Evolutionary conservation across 2,329 filamentous ascomycete species (phyloP), one percentile per base, ranked within the genome.

Genomic region (Cylindrodendrum hubeiense): DNA sequence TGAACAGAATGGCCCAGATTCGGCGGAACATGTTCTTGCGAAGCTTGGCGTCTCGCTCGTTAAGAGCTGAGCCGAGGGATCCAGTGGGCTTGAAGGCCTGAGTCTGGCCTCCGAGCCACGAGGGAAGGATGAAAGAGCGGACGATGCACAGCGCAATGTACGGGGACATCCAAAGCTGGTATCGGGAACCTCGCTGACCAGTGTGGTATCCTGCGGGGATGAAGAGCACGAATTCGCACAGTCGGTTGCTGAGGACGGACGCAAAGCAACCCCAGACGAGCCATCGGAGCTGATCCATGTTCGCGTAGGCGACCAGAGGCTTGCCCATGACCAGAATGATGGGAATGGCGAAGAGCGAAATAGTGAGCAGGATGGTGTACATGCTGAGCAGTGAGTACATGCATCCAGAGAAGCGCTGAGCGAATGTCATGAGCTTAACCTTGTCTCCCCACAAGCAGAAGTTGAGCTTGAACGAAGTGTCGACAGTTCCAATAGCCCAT

Each of bases 101-200:
- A 0, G 83, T 77, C 72, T 87, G 82, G 21, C 87, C 88, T 17
- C 88, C 89, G 17, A 90, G 83, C 87, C 87, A 89, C 8, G 74
- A 83, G 26, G 87, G 87, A 3, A 90, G 79, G 15, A 89, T 69
- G 71, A 90, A 90, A 2, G 87, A 83, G 3, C 86, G 86, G 55
- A 89, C 77, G 58, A 90, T 84, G 70, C 84, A 86, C 12, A 88
- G 79, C 0, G 86, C 85, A 65, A 89, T 86, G 76, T 89, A 90
- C 0, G 87, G 87, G 7, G 87, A 83, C 87, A 90, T 90, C 87
- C 88, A 90, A 28, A 90, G 79, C 75, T 88, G 85, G 67, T 86
- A 85, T 4, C 86, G 81, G 2, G 83, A 82, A 41, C 86, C 86
- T 58, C 87, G 82, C 75, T 88, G 86, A 4, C 86, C 87, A 12